Evolutionary conservation across 2,329 filamentous ascomycete genomes (phyloP), one percentile per base, ranked within the genome.

Genomic region (Colletotrichum kahawae): DNA sequence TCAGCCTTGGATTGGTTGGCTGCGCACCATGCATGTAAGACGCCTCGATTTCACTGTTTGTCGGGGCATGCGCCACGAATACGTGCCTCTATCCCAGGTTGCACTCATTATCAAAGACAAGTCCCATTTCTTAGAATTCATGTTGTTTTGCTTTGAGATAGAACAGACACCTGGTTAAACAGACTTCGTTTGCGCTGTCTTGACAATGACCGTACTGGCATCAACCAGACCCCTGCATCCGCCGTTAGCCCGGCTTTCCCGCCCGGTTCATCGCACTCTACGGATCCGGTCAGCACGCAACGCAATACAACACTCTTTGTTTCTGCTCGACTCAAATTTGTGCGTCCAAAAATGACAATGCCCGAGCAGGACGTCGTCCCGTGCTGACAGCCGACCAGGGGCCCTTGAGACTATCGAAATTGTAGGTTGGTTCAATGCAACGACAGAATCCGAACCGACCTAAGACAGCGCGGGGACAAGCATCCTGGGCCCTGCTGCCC

Each of bases 321-420:
- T 21, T 33, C 31, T 33, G 10, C 18, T 51, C 14, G 12, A 59
- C 33, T 24, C 24, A 2, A 27, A 16, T 7, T 56, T 27, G 43
- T 33, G 9, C 4, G 31, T 29, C 70, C 57, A 14, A 71, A 69
- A 7, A 29, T 16, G 56, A 43, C 38, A 72, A 10, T n/a, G n/a
- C 5, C 64, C 64, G 56, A 38, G 38, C 6, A 36, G 31, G 21
- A 27, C 21, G 36, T 38, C 71, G 16, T 38, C 43, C 33, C 9
- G 31, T 74, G 71, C 62, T 67, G 60, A 74, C 71, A n/a, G 21
- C 16, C 21, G 62, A 56, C 65, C 62, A 27, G 67, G 67, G 62
- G 10, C 5, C 18, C 5, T 16, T 9, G 6, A 62, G 54, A 74
- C 71, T 74, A 74, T 74, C 54, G 67, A 74, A 67, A 43, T 16